Evolutionary conservation across 176 grass and related monocot species (phyloP), one percentile per base, ranked within the genome.

Genomic region (Hordeum marinum): DNA sequence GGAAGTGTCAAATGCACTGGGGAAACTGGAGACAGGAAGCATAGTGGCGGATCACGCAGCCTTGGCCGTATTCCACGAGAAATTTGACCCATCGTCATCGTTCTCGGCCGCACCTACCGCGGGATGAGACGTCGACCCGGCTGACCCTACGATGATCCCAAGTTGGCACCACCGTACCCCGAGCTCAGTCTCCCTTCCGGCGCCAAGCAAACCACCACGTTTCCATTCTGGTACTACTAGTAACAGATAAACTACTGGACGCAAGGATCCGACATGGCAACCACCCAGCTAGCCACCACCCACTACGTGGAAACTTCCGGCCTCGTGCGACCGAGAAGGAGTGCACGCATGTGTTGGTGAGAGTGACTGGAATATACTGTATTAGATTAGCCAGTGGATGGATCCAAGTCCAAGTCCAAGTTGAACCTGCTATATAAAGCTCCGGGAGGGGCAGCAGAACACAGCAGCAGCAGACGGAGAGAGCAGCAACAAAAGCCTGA

Each of bases 401-500:
- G 46, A 50, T 18, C 21, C 46, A 4, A 4, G 72, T 12, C 21
- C 20, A 43, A 50, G 72, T 12, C 21, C 25, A 43, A 50, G 63
- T 3, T 41, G 13, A 21, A 26, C 9, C 26, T 13, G 18, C 87
- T 76, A 85, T 89, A 89, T 88, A 42, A 85, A 85, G 4, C 68
- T 5, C 58, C 43, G 21, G 4, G 1, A 29, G 29, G 29, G 2
- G 65, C 24, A 8, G n/a, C 25, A 8, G 20, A 20, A 3, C 76
- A 5, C 59, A 69, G 15, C 48, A 50, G 45, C 13, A 48, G 45
- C 46, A 50, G n/a, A n/a, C n/a, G n/a, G 13, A n/a, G 2, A 4
- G 17, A 58, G 27, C 61, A 85, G 29, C 75, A 41, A 1, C 55
- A 21, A 9, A 5, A 72, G 75, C 80, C 8, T 35, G 35, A 43